Evolutionary conservation across 768 basidiomycete genomes (phyloP), one percentile per base, ranked within the genome.

Genomic region (Leccinum rimulosum): DNA sequence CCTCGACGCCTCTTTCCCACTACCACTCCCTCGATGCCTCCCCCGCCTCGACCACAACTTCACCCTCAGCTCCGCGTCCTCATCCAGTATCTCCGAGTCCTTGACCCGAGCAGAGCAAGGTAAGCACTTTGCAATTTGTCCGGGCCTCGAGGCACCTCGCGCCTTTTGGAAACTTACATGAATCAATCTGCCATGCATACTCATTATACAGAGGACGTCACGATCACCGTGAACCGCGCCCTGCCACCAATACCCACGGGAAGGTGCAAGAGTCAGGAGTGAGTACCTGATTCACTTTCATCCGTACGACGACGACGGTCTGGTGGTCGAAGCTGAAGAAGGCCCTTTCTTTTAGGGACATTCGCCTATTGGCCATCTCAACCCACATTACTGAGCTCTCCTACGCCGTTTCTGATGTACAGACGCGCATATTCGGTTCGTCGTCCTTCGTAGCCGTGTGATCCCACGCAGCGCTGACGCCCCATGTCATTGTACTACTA

Each of bases 381-480:
- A 89, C 91, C 0, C 89, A 88, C 69, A 91, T 94, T 67, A 93
- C 92, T 11, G 92, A 94, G 70, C 81, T 93, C 48, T 90, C 89
- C 5, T 94, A 91, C 69, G 84, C 84, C 63, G 87, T 94, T 60
- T 93, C 91, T 17, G 92, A 94, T 73, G 91, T 94, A 31, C 91
- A 94, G 74, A 91, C 92, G 52, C 88, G 92, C 67, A 93, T 94
- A 72, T 94, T 94, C 66, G 92, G 91, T 92, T 71, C 57, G 72
- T 70, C 19, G 4, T 45, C 40, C 56, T 38, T 31, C 30, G 53
- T 56, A 61, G 36, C 6, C 27, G 58, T 54, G 33, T 57, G 50
- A 3, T 22, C 38, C 30, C 45, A 48, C 28, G 31, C 50, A 59
- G 43, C 30, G 40, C 61, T 69, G 60, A 73, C 45, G n/a, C 25